Evolutionary conservation across 2,329 filamentous ascomycete genomes (phyloP).

Genomic region (Talaromyces atroroseus): DNA sequence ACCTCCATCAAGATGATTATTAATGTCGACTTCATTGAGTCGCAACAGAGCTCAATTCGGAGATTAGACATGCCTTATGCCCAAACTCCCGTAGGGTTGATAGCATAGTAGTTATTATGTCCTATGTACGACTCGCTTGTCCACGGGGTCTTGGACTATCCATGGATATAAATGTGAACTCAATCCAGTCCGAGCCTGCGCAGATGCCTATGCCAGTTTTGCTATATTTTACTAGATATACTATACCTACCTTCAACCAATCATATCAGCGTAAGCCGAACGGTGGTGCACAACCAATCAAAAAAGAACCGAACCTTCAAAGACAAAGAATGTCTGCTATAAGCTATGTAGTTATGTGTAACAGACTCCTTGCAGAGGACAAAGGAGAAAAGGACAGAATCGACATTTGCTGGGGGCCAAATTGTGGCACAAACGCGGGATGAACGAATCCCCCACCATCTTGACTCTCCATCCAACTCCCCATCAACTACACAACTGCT

Average conservation of each 20-base stretch:
- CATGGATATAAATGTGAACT: too few relatives aligned
- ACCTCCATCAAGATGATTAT: too few relatives aligned
- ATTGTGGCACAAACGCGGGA: neutral
- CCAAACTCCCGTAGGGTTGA: neutral
- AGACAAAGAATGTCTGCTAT: too few relatives aligned
- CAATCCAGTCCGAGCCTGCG: too few relatives aligned
- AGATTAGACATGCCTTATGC: slow-evolving; percentile 1
- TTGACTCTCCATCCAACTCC: neutral
- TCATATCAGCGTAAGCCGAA: neutral
- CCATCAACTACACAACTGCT: neutral
- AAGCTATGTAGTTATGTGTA: neutral
- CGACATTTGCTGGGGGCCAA: too few relatives aligned
- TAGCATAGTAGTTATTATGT: too few relatives aligned
- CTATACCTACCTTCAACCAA: neutral
- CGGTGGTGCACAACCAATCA: neutral
- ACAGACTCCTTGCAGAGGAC: neutral
- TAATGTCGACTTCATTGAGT: too few relatives aligned
- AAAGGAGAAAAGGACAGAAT: neutral
- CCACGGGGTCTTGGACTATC: too few relatives aligned
- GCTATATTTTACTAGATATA: too few relatives aligned
- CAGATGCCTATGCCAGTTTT: too few relatives aligned
- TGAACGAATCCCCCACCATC: neutral
- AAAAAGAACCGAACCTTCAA: too few relatives aligned
- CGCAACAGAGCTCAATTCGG: neutral
- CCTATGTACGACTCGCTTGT: too few relatives aligned